Evolutionary conservation across 2,329 filamentous ascomycete genomes (phyloP), one percentile per base, ranked within the genome.

Genomic region (Fusarium brachygibbosum): DNA sequence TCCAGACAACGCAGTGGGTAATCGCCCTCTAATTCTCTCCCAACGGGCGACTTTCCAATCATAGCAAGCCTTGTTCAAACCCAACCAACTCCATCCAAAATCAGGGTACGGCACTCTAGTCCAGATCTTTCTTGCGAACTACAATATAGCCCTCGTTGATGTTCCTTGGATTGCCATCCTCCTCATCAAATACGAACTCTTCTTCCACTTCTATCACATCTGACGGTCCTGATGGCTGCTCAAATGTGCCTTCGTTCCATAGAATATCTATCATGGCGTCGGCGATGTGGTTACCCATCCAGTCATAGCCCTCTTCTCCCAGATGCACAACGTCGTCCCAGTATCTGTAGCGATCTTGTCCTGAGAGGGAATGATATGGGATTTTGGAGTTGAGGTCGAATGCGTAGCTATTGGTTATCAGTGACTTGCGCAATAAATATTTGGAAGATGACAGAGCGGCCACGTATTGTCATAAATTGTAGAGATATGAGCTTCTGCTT

Each of bases 291-390:
- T 83, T 80, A 3, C 89, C 89, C 81, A 91, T 87, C 71, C 86
- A 79, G 73, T 90, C 83, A 79, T 91, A 91, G 10, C 89, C 89
- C 9, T 80, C 82, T 0, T 80, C 76, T 1, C 84, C 86, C 12
- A 90, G 80, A 77, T 91, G 89, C 23, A 91, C 68, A 19, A 82
- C 83, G 77, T 91, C 89, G 66, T 88, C 83, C 87, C 88, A 91
- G 71, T 88, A 86, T 58, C 78, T 79, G 3, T 79, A 66, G 23
- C 82, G 81, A 58, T 86, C 82, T 1, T 79, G 73, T 10, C 82
- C 76, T 3, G 81, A 74, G 72, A 90, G 82, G 17, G 76, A 73
- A 68, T 83, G 82, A 70, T 85, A 90, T 1, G 88, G 87, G 8
- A 91, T 78, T 12, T 82, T 83, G 28, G 79, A 75, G 69, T 84